Conservation (phyloP, 108 stramenopile genomes). For the Conticribra weissflogii region DNA sequence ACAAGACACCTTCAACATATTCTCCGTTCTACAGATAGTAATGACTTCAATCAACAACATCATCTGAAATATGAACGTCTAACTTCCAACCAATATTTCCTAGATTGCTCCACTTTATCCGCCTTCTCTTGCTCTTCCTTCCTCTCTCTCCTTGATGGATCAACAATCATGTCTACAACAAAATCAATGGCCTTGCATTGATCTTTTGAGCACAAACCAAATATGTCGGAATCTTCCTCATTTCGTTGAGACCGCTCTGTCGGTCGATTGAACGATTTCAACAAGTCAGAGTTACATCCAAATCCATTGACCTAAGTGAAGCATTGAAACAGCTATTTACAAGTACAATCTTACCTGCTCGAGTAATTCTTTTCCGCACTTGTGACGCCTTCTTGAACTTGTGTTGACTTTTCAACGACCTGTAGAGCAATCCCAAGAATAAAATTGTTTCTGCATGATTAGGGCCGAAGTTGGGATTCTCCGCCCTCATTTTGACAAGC, state of each 20-base stretch:
- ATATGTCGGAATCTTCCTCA: conserved; percentile 7
- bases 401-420: conserved; percentile 35
- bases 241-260: conserved; percentile 10
- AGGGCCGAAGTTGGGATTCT: conserved; percentile 27
- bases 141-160: conserved; percentile 35
- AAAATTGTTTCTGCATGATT: conserved; percentile 37
- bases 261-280: conserved; percentile 9
- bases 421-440: conserved; percentile 21
- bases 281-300: background rate
- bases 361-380: conserved; percentile 14
- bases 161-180: conserved; percentile 27
- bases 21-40: no score
- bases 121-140: conserved; percentile 26
- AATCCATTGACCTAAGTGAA: background rate
- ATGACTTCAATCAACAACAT: no score
- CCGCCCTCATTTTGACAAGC: conserved; percentile 34
- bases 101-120: conserved; percentile 25
- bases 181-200: conserved; percentile 34
- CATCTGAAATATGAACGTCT: conserved; percentile 14
- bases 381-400: conserved; percentile 31
- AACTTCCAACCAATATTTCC: conserved; percentile 29
- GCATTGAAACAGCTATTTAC: background rate
- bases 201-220: conserved; percentile 18
- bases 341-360: conserved; percentile 8
- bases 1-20: no score